These are phyloP conservation scores for Collybiopsis confluens DNA, from an alignment of 768 basidiomycete genomes.

Conservation along the genomic window DNA sequence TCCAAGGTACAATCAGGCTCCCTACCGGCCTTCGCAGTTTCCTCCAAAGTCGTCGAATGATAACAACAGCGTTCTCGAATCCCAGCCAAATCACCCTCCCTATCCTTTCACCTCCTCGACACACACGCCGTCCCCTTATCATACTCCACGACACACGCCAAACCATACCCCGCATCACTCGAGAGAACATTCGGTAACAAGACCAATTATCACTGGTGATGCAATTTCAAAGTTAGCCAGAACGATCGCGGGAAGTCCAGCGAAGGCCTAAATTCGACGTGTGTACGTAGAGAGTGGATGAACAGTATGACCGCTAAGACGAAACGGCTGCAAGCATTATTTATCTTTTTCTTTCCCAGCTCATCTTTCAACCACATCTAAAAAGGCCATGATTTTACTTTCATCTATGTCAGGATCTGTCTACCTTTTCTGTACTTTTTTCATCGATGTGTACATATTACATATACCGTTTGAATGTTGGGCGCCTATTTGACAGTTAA, in stretches of 20 bases:
- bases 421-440: not conserved
- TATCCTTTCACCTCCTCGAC: conserved; percentile 21
- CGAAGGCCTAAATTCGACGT: not conserved
- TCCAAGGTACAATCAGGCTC: not conserved
- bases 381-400: too few species aligned
- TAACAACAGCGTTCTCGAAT: conserved; percentile 57
- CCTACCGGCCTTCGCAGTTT: not conserved
- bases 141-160: conserved; percentile 32
- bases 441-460: not conserved
- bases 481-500: conserved; percentile 18
- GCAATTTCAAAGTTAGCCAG: conserved; percentile 64
- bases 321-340: too few species aligned
- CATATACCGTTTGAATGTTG: too few species aligned
- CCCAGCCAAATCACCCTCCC: conserved; percentile 33
- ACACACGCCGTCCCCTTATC: conserved; percentile 34
- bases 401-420: too few species aligned
- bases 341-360: too few species aligned
- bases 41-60: conserved; percentile 14
- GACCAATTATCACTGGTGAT: conserved; percentile 72
- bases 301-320: too few species aligned
- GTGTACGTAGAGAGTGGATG: too few species aligned
- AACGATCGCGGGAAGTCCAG: conserved; percentile 38
- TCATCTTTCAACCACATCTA: too few species aligned
- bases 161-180: conserved; percentile 37
- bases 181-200: conserved; percentile 56